Evolutionary conservation across 805 yeast genomes (phyloP), one percentile per base, ranked within the genome.

Genomic region (Suhomyces prunicola): DNA sequence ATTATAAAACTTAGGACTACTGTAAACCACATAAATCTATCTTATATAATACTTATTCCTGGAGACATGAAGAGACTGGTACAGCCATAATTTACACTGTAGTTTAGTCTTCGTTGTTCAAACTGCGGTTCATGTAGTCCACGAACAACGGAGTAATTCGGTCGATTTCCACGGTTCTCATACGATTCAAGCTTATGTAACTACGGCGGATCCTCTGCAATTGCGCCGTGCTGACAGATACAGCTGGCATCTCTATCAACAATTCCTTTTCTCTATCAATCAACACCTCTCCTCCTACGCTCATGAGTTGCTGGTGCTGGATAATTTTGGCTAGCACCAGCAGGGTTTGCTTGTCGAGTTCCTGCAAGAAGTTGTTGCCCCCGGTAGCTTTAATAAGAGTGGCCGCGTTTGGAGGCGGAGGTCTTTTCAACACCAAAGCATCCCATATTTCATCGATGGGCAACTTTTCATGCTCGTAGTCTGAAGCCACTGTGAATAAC

Each of bases 191-290:
- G 40, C 83, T 77, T n/a, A 92, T 82, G 68, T 87, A 93, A 15
- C 91, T 86, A 60, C 99, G 79, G 67, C 96, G 78, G 12, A 90
- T 74, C 55, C 99, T 76, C 61, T 92, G 97, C 50, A 94, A 66
- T 63, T 88, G 91, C 0, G 97, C 89, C 40, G 85, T 74, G 12
- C 89, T 81, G 7, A 88, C 83, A 1, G 79, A 69, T 5, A 71
- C 71, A 2, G 81, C 62, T 2, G 97, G 97, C 61, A 93, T 69
- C 15, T 81, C 82, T 3, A 90, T 81, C 41, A 64, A 71, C 19
- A 79, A 63, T 10, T 74, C 73, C 69, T 80, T 52, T 64, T 77
- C 51, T 29, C 72, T 68, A 22, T 77, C 74, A 8, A 84, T 67
- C n/a, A 78, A 58, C 9, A 84, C 82, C 23, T 67, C 71, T 2